Percentiles rank a stretch among this genome's conserved stretches.
phyloP scores from a whole-genome alignment of 768 basidiomycete genomes.

The Cystofilobasidium capitatum region DNA sequence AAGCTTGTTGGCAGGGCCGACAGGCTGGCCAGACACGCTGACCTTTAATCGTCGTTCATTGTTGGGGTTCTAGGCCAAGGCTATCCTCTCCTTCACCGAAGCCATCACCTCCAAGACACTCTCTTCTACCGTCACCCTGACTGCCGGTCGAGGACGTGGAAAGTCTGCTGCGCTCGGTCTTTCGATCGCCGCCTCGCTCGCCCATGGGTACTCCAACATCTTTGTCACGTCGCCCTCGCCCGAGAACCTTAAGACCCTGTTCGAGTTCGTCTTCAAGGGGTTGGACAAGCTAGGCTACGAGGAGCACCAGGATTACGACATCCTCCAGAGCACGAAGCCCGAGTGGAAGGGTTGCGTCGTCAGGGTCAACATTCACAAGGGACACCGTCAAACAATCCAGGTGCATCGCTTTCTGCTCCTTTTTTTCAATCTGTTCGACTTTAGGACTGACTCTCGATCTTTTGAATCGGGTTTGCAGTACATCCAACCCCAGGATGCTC shows the following conservation, averaged over 20 bases:
- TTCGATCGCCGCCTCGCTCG: slow-evolving; percentile 82
- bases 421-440: neutral
- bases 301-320: slow-evolving; percentile 95
- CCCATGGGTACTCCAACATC: slow-evolving; percentile 91
- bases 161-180: slow-evolving; percentile 95
- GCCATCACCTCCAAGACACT: slow-evolving; percentile 87
- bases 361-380: slow-evolving; percentile 82
- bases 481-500: slow-evolving; percentile 94
- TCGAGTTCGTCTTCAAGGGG: slow-evolving; percentile 95
- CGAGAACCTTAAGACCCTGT: slow-evolving; percentile 94
- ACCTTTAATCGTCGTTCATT: neutral
- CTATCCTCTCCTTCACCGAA: slow-evolving; percentile 86
- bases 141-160: slow-evolving; percentile 87
- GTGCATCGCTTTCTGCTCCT: slow-evolving; percentile 43
- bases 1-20: neutral
- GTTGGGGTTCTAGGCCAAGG: slow-evolving; percentile 52
- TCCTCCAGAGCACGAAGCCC: slow-evolving; percentile 88
- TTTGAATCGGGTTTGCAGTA: too few relatives aligned
- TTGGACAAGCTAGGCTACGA: slow-evolving; percentile 90
- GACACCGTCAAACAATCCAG: slow-evolving; percentile 93
- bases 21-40: too few relatives aligned
- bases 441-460: neutral
- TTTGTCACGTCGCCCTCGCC: slow-evolving; percentile 97
- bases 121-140: slow-evolving; percentile 87
- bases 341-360: slow-evolving; percentile 94